These are phyloP conservation scores for Thermomyces lanuginosus DNA, from an alignment of 2,329 filamentous ascomycete species.

Conservation along the genomic window DNA sequence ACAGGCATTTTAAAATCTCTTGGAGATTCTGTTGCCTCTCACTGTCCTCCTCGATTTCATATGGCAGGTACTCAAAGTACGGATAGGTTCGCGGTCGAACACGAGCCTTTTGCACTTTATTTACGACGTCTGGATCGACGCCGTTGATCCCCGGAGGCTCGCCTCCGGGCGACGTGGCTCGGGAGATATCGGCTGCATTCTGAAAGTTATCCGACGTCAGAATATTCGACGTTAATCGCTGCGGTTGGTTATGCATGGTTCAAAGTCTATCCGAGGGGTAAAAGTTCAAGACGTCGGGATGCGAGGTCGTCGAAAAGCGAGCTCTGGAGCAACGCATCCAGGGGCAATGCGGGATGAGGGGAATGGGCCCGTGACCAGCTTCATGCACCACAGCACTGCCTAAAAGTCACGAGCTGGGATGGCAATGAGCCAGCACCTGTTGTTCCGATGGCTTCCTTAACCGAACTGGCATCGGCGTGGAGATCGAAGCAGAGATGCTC, in stretches of 20 bases:
- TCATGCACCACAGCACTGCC: no score
- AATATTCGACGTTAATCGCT: constrained; percentile 13
- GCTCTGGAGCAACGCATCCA: no score
- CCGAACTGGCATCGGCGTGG: no score
- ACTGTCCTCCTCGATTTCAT: constrained; percentile 63
- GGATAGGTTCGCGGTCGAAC: constrained; percentile 71
- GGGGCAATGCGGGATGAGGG: no score
- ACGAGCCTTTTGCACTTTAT: constrained; percentile 56
- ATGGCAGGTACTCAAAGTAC: constrained; percentile 82
- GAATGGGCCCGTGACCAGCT: no score
- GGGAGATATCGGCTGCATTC: constrained; percentile 53
- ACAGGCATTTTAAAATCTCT: constrained; percentile 84
- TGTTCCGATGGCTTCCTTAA: no score
- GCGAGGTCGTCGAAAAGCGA: no score
- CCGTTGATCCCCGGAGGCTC: constrained; percentile 34
- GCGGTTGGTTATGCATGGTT: constrained; percentile 21
- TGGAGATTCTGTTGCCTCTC: constrained; percentile 64
- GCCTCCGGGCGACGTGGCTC: constrained; percentile 67
- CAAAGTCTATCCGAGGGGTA: no score
- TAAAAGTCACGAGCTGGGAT: no score
- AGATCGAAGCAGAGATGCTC: no score
- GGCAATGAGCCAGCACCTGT: no score
- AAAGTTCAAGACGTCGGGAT: no score
- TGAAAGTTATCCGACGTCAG: constrained; percentile 23
- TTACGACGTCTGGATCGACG: constrained; percentile 31